Base-by-base conservation (phyloP, 2,329 filamentous ascomycete genomes). In the Venturia aucupariae region DNA sequence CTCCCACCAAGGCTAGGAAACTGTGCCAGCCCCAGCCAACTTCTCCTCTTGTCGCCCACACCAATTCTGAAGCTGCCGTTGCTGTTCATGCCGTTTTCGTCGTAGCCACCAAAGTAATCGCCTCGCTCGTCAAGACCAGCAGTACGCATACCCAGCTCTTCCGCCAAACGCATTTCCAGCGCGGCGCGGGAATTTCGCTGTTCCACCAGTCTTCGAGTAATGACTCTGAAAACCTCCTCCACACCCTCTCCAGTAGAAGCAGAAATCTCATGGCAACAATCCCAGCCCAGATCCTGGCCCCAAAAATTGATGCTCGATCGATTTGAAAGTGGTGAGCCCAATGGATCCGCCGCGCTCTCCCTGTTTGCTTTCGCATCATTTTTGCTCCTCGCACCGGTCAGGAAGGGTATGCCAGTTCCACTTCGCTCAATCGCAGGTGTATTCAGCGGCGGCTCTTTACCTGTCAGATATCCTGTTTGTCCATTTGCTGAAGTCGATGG, bases 221-320 rank as follows among this genome's bases (percentile, higher is more conserved):
- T 89, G 32, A 96, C 90, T 1, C 93, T 84, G 71, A 97, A 97
- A 0, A 99, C 92, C 76, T 97, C 94, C 70, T 97, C 94, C 22
- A 99, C 92, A 22, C 93, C 93, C 79, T 97, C 92, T 65, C 92
- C 92, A 71, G 88, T 92, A 80, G 95, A 93, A 60, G 93, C 92
- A 69, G 88, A 92, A 72, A 99, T 93, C 78, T 99, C 94, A 75
- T 97, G 94, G 75, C 93, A 97, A 67, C 92, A 95, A 72, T 97
- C 92, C 92, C 93, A 97, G 62, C 92, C 92, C 6, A 92, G 86
- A 72, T 97, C 92, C 74, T 94, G 90, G 27, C 88, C 91, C 92
- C 92, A 97, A 76, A 92, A 90, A 1, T 89, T 88, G 44, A 85
- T 89, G 71, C 85, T 89, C 11, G 35, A 46, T 39, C 65, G 65